Percentiles rank a stretch among this genome's conserved stretches.
Evolutionary conservation across 805 yeast genomes (phyloP).

Genomic region (Yarrowia keelungensis): DNA sequence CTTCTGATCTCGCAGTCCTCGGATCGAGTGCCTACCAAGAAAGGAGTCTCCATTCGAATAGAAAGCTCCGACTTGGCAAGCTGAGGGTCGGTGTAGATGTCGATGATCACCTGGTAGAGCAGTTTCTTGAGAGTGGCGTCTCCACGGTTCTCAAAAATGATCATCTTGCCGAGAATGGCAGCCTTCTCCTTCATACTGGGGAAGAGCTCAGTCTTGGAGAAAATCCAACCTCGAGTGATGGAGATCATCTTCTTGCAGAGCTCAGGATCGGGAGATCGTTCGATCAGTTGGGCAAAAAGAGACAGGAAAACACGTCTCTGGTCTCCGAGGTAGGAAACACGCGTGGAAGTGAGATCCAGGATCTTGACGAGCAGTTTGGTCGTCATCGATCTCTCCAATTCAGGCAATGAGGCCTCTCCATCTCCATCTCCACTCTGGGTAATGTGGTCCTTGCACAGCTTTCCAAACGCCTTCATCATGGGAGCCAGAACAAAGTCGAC

Average conservation of each 20-base stretch:
- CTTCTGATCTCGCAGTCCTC: conserved; percentile 76
- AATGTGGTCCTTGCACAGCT: conserved; percentile 85
- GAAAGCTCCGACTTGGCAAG: conserved; percentile 86
- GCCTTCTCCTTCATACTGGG: conserved; percentile 97
- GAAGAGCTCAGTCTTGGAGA: conserved; percentile 78
- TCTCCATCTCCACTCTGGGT: conserved; percentile 45
- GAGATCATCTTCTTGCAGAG: conserved; percentile 75
- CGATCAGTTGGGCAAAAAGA: conserved; percentile 86
- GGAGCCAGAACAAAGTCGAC: conserved; percentile 77
- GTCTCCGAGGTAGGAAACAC: conserved; percentile 89
- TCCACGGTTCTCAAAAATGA: conserved; percentile 87
- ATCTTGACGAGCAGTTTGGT: conserved; percentile 77
- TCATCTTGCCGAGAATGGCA: conserved; percentile 89
- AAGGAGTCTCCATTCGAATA: conserved; percentile 95
- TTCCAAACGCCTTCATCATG: conserved; percentile 86
- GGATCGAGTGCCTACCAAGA: conserved; percentile 88
- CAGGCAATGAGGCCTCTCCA: conserved; percentile 50
- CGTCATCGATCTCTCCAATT: conserved; percentile 80
- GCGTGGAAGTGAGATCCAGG: conserved; percentile 74
- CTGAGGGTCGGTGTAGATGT: conserved; percentile 80
- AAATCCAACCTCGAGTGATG: conserved; percentile 89
- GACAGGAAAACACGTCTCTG: conserved; percentile 89
- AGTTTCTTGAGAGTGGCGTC: conserved; percentile 78
- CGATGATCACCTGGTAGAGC: conserved; percentile 85
- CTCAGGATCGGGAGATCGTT: conserved; percentile 79